Evolutionary conservation across 177 flowering plant genomes (phyloP).

Genomic region (Vitis hybrid): DNA sequence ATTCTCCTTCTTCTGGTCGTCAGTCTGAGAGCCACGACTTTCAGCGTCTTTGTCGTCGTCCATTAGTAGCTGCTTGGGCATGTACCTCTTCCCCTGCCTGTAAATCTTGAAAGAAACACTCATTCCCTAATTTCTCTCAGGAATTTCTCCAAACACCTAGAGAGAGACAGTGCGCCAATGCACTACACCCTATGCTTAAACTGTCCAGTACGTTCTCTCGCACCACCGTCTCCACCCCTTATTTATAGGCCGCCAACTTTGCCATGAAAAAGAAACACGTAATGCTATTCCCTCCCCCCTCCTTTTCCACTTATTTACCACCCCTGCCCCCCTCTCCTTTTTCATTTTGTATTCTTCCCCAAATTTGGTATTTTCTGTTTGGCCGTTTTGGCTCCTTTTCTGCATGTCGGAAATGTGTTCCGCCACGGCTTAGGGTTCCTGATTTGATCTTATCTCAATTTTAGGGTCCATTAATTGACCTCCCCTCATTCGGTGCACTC

Average conservation of each 20-base stretch:
- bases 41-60: too few relatives aligned
- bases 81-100: constrained; percentile 21
- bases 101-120: constrained; percentile 30
- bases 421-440: too few relatives aligned
- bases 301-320: not conserved
- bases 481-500: too few relatives aligned
- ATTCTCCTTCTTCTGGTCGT: too few relatives aligned
- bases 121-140: constrained; percentile 12
- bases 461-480: too few relatives aligned
- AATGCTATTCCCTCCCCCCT: not conserved
- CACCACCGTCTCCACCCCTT: not conserved
- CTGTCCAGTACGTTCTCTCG: constrained; percentile 5
- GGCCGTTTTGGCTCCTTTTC: too few relatives aligned
- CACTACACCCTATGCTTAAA: not conserved
- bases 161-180: not conserved
- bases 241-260: constrained; percentile 5
- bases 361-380: too few relatives aligned
- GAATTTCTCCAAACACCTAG: constrained; percentile 3
- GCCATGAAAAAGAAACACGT: constrained; percentile 4
- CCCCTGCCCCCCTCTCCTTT: not conserved
- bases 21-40: too few relatives aligned
- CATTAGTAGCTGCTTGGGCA: constrained; percentile 6
- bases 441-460: too few relatives aligned
- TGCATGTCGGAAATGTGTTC: too few relatives aligned
- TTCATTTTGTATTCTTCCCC: too few relatives aligned